phyloP scores from a whole-genome alignment of 805 yeast species.

The Yarrowia phangngaensis region DNA sequence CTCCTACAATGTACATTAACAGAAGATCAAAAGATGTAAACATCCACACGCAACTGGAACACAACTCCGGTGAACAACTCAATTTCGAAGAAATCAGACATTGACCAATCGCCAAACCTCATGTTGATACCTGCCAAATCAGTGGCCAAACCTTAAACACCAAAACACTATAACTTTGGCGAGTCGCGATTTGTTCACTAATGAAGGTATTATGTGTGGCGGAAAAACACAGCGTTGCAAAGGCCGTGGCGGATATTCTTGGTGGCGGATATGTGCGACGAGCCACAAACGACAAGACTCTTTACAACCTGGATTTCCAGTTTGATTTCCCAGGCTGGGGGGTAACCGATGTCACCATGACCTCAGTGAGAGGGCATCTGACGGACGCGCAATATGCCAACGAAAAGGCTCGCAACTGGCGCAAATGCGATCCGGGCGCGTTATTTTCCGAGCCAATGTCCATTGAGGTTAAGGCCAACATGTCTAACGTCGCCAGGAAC shows the following conservation, averaged over 20 bases:
- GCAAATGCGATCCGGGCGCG: slow-evolving; percentile 57
- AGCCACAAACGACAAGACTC: slow-evolving; percentile 54
- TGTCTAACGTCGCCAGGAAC: slow-evolving; percentile 55
- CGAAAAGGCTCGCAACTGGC: slow-evolving; percentile 39
- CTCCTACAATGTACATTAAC: no score
- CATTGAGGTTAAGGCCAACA: slow-evolving; percentile 42
- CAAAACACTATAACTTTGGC: no score
- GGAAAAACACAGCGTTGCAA: slow-evolving; percentile 93
- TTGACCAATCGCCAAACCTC: no score
- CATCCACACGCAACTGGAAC: no score
- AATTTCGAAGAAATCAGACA: no score
- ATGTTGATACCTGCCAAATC: no score
- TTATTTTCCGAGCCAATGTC: slow-evolving; percentile 69
- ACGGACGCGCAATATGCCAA: slow-evolving; percentile 56
- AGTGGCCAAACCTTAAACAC: no score
- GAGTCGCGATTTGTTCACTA: no score
- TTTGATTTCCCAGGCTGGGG: slow-evolving; percentile 65
- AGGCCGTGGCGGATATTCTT: slow-evolving; percentile 67
- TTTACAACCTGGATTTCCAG: slow-evolving; percentile 73
- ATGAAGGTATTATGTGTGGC: slow-evolving; percentile 92
- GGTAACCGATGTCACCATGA: slow-evolving; percentile 76
- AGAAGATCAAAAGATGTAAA: no score
- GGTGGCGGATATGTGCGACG: slow-evolving; percentile 59
- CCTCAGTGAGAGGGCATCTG: slow-evolving; percentile 88
- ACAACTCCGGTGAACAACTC: no score